A percentile compares a stretch with the other conserved stretches of the same genome.
phyloP scores from a whole-genome alignment of 78 protist species.

The Protostelium mycophagum region DNA sequence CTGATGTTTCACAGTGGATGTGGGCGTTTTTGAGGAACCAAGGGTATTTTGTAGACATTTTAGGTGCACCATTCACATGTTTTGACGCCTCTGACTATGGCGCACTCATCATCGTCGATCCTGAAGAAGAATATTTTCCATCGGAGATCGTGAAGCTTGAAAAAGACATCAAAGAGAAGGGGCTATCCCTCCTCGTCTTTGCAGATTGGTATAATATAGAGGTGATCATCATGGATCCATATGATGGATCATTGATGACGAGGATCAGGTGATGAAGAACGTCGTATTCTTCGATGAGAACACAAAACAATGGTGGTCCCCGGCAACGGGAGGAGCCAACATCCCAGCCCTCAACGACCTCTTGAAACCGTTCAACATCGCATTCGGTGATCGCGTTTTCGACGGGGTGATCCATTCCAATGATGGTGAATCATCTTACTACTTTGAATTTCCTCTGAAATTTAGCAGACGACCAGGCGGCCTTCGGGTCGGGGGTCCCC shows the following conservation, averaged over 20 bases:
- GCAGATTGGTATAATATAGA: slow-evolving; percentile 68
- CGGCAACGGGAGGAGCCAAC: slow-evolving; percentile 89
- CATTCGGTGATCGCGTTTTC: slow-evolving; percentile 49
- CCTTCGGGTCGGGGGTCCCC: slow-evolving; percentile 4
- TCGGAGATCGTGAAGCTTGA: slow-evolving; percentile 70
- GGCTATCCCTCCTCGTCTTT: slow-evolving; percentile 75
- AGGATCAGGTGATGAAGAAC: slow-evolving; percentile 60
- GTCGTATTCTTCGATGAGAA: slow-evolving; percentile 84
- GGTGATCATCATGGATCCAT: not conserved
- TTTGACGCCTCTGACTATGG: slow-evolving; percentile 85
- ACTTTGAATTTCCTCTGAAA: not conserved
- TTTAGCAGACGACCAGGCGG: not conserved
- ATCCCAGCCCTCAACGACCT: slow-evolving; percentile 89
- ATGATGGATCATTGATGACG: not conserved
- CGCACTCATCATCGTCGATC: slow-evolving; percentile 87
- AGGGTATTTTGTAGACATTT: slow-evolving; percentile 44
- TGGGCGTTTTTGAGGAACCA: not conserved
- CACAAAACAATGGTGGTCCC: slow-evolving; percentile 73
- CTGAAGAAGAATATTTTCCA: slow-evolving; percentile 84
- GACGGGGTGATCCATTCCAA: slow-evolving; percentile 5
- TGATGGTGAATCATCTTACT: not conserved
- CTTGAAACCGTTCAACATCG: slow-evolving; percentile 67
- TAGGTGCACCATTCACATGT: slow-evolving; percentile 74
- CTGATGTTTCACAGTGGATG: not conserved
- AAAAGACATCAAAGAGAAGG: slow-evolving; percentile 65